Base-by-base conservation (phyloP, 2,329 filamentous ascomycete genomes). In the Colletotrichum noveboracense region DNA sequence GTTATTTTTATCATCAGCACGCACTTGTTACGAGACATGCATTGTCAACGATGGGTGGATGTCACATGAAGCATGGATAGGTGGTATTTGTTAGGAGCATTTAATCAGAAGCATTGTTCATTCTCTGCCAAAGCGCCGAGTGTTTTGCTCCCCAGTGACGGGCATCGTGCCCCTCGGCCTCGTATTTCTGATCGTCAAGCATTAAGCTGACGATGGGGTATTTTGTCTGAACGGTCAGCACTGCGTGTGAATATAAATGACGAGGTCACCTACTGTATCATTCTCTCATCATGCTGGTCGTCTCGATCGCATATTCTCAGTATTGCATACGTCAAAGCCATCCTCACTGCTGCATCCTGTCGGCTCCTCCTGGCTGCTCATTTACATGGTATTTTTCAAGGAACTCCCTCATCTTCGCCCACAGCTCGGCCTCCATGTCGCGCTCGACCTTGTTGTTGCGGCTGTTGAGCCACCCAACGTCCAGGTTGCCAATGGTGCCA, bases 401-500 rank as follows among this genome's bases (percentile, higher is more conserved):
- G 30, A 86, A 82, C 13, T 79, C 80, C 71, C 82, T 84, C 16
- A 84, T 84, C 70, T 84, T 85, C 7, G 76, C 89, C 92, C 96
- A 94, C 60, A 98, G 86, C 85, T 98, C 95, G 3, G 91, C 91
- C 81, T 97, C 95, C 89, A 96, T 97, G 77, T 95, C 94, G 80
- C 93, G 91, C 72, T 95, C 95, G 26, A 97, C 94, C 77, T 93
- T 93, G 77, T 94, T 94, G 76, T 94, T 95, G 73, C 95, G 91
- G 80, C 95, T 96, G 82, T 98, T 98, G 80, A 98, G 85, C 91
- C 94, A 96, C 36, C 96, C 96, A 16, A 97, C 93, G 82, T 98
- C 96, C 69, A 98, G 87, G 32, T 86, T 87, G 12, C 90, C 91
- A 38, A 92, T 89, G 79, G 87, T 88, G 26, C 88, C 91, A 72